Evolutionary conservation across 305 asterid species (phyloP), one percentile per base, ranked within the genome.

Genomic region (Vinca major): DNA sequence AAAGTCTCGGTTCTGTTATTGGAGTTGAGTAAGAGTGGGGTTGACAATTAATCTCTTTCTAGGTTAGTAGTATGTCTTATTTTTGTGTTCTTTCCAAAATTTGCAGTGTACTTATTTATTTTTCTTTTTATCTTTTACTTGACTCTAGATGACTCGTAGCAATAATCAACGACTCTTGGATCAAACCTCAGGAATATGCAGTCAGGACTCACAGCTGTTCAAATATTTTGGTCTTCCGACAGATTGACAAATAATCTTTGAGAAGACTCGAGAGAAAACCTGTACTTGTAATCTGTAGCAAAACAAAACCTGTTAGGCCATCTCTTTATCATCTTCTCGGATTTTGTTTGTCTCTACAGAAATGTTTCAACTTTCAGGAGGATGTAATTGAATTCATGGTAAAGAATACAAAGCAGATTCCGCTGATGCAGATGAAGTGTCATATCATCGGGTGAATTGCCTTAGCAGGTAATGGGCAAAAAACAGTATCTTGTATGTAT

Each of bases 21-120:
- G 62, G 37, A 68, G 72, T 71, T 72, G 45, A 13, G 21, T 36
- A 61, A 39, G 9, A 39, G 2, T 7, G 20, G 48, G 48, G 40
- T 16, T 73, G 75, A 65, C 65, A 53, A 62, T 69, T 68, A 72
- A 65, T 70, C 73, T 77, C 75, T 78, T 69, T 72, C 67, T 70
- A 66, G 88, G 89, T 82, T 72, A 70, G 81, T 74, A 50, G 63
- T 51, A 40, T 74, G 66, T 64, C 72, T 33, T 72, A 62, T 67
- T 57, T 41, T 11, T 47, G 4, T 67, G 53, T 17, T 73, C 65
- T 50, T 45, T 41, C 11, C 37, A 26, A 26, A 52, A 16, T 50
- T 16, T 44, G 43, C 50, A 19, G 39, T 45, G 43, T 44, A 14
- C 40, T 19, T 65, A 63, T 48, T 43, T 53, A 11, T 6, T 7